These are phyloP conservation scores for Termitomyces sp. DNA, from an alignment of 768 basidiomycete genomes.

Conservation along the genomic window DNA sequence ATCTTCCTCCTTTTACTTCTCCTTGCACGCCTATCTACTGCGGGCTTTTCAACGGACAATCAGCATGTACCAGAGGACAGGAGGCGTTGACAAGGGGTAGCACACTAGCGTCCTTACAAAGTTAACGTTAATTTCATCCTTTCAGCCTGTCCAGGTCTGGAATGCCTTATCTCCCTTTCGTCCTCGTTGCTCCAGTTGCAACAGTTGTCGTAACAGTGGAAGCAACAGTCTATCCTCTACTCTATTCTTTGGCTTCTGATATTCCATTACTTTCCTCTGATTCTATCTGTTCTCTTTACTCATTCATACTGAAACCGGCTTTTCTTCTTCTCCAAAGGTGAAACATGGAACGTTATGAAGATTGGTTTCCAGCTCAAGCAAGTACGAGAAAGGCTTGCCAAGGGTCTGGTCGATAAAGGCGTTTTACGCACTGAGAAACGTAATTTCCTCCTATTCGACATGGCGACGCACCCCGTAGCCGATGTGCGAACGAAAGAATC, in stretches of 20 bases:
- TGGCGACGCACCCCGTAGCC: slow-evolving; percentile 98
- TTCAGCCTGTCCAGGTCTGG: not conserved
- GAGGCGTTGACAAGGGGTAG: not conserved
- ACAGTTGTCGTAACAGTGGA: not conserved
- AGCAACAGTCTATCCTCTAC: not conserved
- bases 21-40: not conserved
- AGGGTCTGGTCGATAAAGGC: slow-evolving; percentile 97
- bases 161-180: not conserved
- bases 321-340: slow-evolving; percentile 47
- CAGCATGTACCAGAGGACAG: not conserved
- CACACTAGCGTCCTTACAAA: not conserved
- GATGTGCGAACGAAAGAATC: slow-evolving; percentile 87
- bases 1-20: not conserved
- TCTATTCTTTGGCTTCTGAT: not conserved
- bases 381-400: slow-evolving; percentile 95
- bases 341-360: slow-evolving; percentile 99
- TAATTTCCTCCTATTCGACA: slow-evolving; percentile 98
- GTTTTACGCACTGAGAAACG: slow-evolving; percentile 98
- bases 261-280: not conserved
- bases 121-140: not conserved
- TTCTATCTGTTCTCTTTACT: not conserved
- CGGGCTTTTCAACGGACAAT: not conserved
- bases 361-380: slow-evolving; percentile 99
- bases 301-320: not conserved
- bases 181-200: not conserved